These are phyloP conservation scores for Pichia thaimueangensis DNA, from an alignment of 805 yeast genomes.

Conservation along the genomic window DNA sequence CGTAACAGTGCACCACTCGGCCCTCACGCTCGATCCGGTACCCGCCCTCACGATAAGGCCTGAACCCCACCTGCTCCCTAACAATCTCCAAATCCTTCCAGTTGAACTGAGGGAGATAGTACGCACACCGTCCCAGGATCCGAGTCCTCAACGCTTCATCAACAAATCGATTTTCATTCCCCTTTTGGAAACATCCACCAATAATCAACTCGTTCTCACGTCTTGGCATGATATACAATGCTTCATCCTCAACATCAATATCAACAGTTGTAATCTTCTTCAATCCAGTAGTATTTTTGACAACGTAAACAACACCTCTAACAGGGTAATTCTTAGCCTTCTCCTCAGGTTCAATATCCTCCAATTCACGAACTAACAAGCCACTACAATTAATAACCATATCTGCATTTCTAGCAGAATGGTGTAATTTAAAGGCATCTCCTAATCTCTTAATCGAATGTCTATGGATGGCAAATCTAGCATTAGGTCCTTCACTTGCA, in stretches of 20 bases:
- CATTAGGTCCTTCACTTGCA: conserved; percentile 11
- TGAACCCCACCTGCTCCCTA: conserved; percentile 52
- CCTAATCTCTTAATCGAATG: conserved; percentile 36
- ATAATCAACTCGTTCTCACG: conserved; percentile 67
- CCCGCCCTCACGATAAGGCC: conserved; percentile 63
- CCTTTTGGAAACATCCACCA: conserved; percentile 42
- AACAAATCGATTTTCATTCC: conserved; percentile 21
- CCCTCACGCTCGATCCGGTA: conserved; percentile 42
- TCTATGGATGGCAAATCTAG: conserved; percentile 46
- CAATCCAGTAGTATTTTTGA: conserved; percentile 35
- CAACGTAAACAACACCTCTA: conserved; percentile 54
- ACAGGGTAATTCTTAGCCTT: conserved; percentile 37
- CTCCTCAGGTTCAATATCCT: conserved; percentile 30
- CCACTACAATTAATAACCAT: conserved; percentile 57
- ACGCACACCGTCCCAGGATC: conserved; percentile 39
- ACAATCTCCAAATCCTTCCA: conserved; percentile 39
- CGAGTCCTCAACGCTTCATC: conserved; percentile 43
- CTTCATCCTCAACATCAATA: conserved; percentile 33
- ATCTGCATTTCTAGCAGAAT: conserved; percentile 36
- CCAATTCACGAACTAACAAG: conserved; percentile 38
- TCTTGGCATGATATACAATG: conserved; percentile 59
- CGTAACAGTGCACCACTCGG: conserved; percentile 49
- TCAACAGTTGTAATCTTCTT: conserved; percentile 29
- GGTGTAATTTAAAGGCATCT: conserved; percentile 42
- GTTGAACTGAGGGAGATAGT: conserved; percentile 34